Base-by-base conservation (phyloP, 2,329 filamentous ascomycete species). In the Microdochium nivale region DNA sequence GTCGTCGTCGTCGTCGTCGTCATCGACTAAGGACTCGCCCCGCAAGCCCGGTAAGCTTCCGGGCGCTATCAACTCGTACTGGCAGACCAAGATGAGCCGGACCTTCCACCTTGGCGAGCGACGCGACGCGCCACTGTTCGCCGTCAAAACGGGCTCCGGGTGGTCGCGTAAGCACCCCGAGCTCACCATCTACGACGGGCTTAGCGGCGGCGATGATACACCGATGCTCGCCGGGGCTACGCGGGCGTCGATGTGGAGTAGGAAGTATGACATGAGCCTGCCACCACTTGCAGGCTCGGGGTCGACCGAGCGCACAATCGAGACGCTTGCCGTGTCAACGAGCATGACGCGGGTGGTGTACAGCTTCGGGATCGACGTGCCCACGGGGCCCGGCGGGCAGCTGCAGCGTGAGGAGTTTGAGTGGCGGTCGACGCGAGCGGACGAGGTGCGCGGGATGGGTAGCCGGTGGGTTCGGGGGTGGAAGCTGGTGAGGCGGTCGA, bases 401-500 rank as follows among this genome's bases (percentile, higher is more conserved):
- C 53, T 54, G 14, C 53, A 51, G 25, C 47, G 25, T 3, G 62
- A 63, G 55, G 25, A 54, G 25, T 64, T 64, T 52, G 56, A 63
- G 53, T 63, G 61, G 62, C 57, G 60, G 21, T 44, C 47, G 19
- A 62, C 55, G 25, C 37, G 53, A 13, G 59, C 58, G 50, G 52
- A 40, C 10, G 60, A 60, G 49, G 49, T 62, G 11, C 51, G 48
- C 47, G 51, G 46, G 37, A 51, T 62, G 13, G 53, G 55, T 30
- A 48, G 49, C 25, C 21, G 19, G 40, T 32, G 44, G n/a, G 23
- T 37, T 11, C 37, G 24, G 14, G 60, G 61, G 11, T 63, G 56
- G 55, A 62, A 63, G 56, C 56, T 62, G 10, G 56, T 59, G 40
- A 56, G 60, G 13, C 48, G 61, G 9, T 44, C 25, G 23, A 52